A percentile compares a stretch with the other conserved stretches of the same genome.
phyloP scores from a whole-genome alignment of 371 early-diverging fungal species.

The Sporodiniella umbellata region DNA sequence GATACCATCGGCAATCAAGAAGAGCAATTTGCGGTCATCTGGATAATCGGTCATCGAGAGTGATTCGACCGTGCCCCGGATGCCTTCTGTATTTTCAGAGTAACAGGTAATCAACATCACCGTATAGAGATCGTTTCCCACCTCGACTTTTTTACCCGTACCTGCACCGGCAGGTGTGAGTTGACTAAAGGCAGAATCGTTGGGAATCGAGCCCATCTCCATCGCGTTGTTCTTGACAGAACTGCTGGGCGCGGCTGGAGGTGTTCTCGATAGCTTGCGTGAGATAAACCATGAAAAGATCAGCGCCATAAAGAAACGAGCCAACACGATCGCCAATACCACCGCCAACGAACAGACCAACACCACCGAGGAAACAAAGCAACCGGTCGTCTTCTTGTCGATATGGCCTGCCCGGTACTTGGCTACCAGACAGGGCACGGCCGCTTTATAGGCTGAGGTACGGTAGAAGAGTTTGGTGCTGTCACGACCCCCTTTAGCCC shows the following conservation, averaged over 20 bases:
- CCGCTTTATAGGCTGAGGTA: conserved; percentile 45
- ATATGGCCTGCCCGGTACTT: conserved; percentile 80
- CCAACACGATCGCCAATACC: conserved; percentile 71
- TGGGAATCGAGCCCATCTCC: conserved; percentile 40
- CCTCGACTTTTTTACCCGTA: conserved; percentile 22
- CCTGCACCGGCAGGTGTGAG: conserved; percentile 5
- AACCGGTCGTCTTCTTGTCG: conserved; percentile 81
- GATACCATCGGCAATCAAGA: conserved; percentile 91
- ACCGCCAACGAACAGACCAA: conserved; percentile 65
- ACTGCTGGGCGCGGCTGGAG: conserved; percentile 28
- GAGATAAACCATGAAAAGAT: conserved; percentile 86
- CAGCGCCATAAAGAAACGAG: conserved; percentile 86
- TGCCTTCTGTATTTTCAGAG: conserved; percentile 88
- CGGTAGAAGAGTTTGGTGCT: conserved; percentile 70
- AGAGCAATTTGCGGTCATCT: conserved; percentile 90
- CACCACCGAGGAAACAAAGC: conserved; percentile 81
- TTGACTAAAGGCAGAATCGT: conserved; percentile 17
- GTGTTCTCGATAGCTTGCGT: conserved; percentile 62
- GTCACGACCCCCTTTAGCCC: conserved; percentile 59
- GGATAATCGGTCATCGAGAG: conserved; percentile 89
- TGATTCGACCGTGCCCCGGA: conserved; percentile 91
- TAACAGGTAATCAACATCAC: conserved; percentile 87
- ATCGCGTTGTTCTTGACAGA: conserved; percentile 31
- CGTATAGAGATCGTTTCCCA: conserved; percentile 57
- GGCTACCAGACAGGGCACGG: conserved; percentile 58